Evolutionary conservation across 148 eudicot genomes (phyloP), one percentile per base, ranked within the genome.

Genomic region (Amaranthus hypochondriacus): DNA sequence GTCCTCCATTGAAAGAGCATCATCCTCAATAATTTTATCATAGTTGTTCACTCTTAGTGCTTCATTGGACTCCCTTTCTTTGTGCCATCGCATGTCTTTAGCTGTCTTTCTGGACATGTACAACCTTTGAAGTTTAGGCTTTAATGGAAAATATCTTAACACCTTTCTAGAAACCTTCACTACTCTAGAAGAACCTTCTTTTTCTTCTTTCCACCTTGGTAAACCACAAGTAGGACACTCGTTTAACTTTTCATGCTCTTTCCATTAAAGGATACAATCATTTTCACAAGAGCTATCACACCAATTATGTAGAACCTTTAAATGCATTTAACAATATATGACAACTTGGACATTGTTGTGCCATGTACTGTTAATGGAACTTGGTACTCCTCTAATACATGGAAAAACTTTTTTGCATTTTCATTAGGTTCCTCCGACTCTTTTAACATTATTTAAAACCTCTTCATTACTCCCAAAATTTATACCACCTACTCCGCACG

Each of bases 171-270:
- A 28, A 28, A 50, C 69, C 9, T 39, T 1, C 14, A 8, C 15
- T n/a, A 48, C 44, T 50, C 64, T 73, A 12, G 47, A 42, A 63
- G 60, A 51, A 14, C 69, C 69, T 73, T 75, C 56, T 9, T 66
- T 55, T 9, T 1, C 5, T 12, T 5, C 59, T 48, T 48, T 67
- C 57, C 43, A 28, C 28, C 39, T 28, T 28, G 39, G 39, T 28
- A 28, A 28, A 28, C 39, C 39, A 28, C 39, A 28, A 28, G 39
- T 28, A 28, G 39, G 39, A 28, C 39, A 28, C 39, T 28, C 39
- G 39, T 28, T 28, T 28, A 28, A 28, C 39, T 28, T n/a, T 28
- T 28, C 39, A 28, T 28, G 39, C 39, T 28, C 39, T 28, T 28
- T 28, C 39, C 72, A 47, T 9, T 56, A 48, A 11, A 39, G 10